Percentiles rank a stretch among this genome's conserved stretches.
Evolutionary conservation across 2,329 filamentous ascomycete species (phyloP).

Genomic region (Orbilia ellipsospora): DNA sequence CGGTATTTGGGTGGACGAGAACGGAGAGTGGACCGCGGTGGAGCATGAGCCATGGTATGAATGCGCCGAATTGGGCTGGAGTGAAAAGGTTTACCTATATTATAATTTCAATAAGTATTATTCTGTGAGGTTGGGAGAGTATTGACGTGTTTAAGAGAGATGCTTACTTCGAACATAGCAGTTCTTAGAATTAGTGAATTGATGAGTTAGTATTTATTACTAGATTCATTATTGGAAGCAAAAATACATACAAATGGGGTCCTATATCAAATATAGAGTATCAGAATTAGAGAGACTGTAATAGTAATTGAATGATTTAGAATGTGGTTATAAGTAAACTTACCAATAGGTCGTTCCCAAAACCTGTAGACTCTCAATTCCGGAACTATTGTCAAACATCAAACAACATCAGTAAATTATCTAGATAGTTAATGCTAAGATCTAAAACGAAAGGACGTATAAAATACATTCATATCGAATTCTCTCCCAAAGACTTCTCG

Average conservation of each 20-base stretch:
- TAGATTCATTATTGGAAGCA: background rate
- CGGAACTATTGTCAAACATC: conserved; percentile 71
- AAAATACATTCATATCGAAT: conserved; percentile 35
- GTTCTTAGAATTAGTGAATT: conserved; percentile 60
- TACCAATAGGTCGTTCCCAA: conserved; percentile 79
- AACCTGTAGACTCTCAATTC: conserved; percentile 84
- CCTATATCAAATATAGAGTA: conserved; percentile 9
- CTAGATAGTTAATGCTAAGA: background rate
- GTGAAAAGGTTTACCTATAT: conserved; percentile 79
- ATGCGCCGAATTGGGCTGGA: conserved; percentile 87
- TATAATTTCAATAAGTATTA: background rate
- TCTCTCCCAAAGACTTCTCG: conserved; percentile 42
- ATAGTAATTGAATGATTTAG: background rate
- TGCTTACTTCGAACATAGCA: conserved; percentile 82
- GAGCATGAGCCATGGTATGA: conserved; percentile 84
- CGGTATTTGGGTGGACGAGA: conserved; percentile 84
- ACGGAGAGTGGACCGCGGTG: conserved; percentile 82
- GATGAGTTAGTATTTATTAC: background rate
- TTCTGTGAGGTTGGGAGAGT: background rate
- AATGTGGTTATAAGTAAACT: background rate
- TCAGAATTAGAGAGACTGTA: background rate
- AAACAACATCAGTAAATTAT: conserved; percentile 4
- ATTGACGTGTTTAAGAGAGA: background rate
- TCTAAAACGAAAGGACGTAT: conserved; percentile 5
- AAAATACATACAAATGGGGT: conserved; percentile 42